phyloP scores from a whole-genome alignment of 2,329 filamentous ascomycete species.

The Monilinia fructicola region DNA sequence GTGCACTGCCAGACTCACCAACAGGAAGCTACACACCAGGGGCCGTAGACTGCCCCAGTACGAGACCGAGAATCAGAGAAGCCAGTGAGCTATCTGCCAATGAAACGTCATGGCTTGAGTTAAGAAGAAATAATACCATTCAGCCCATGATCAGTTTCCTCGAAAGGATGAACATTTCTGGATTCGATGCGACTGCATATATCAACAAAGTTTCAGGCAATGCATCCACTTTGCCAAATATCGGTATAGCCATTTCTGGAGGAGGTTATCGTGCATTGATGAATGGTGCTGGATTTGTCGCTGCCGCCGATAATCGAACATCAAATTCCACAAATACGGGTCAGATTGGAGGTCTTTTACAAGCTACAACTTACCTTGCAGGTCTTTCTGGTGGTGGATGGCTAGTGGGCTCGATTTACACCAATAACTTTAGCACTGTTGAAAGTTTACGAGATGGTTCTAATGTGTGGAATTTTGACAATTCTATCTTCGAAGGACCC shows the following conservation, averaged over 20 bases:
- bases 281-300: constrained; percentile 76
- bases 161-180: constrained; percentile 67
- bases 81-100: constrained; percentile 63
- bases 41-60: constrained; percentile 65
- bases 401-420: constrained; percentile 77
- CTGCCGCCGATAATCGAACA: constrained; percentile 76
- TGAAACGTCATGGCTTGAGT: constrained; percentile 72
- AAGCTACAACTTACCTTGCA: constrained; percentile 76
- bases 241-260: constrained; percentile 76
- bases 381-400: constrained; percentile 82
- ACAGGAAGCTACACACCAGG: constrained; percentile 71
- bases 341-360: constrained; percentile 77
- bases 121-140: constrained; percentile 70
- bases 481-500: constrained; percentile 62
- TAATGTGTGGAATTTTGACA: constrained; percentile 60
- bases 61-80: constrained; percentile 66
- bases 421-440: constrained; percentile 75
- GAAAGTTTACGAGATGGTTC: constrained; percentile 52
- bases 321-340: constrained; percentile 58
- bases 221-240: constrained; percentile 59
- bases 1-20: constrained; percentile 40
- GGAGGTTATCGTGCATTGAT: constrained; percentile 86
- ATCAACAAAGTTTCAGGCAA: constrained; percentile 61
- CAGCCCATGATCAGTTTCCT: constrained; percentile 75
- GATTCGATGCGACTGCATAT: constrained; percentile 74